phyloP scores from a whole-genome alignment of 2,329 filamentous ascomycete genomes.

The Emydomyces testavorans region DNA sequence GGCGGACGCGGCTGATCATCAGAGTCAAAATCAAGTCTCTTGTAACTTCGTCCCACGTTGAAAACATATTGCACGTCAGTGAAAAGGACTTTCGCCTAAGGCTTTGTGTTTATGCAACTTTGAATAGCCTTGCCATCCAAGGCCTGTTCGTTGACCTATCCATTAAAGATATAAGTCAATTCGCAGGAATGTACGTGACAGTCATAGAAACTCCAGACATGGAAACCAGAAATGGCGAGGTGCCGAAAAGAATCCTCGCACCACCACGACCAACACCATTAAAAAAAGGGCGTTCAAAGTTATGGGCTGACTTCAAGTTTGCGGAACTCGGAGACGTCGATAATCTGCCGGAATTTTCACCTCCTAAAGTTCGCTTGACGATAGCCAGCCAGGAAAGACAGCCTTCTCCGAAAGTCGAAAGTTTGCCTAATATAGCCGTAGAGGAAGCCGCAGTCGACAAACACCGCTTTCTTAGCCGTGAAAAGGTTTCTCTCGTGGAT shows the following conservation, averaged over 20 bases:
- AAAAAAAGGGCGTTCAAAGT: conserved; percentile 19
- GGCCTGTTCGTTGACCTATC: conserved; percentile 21
- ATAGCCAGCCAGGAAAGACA: background rate
- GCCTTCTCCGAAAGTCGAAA: background rate
- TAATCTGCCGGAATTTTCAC: conserved; percentile 16
- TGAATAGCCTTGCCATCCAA: conserved; percentile 17
- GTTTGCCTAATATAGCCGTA: background rate
- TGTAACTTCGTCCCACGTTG: conserved; percentile 14
- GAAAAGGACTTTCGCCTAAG: conserved; percentile 12
- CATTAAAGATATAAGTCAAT: conserved; percentile 8
- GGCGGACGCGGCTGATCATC: background rate
- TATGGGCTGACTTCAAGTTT: conserved; percentile 27
- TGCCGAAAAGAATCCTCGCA: conserved; percentile 17
- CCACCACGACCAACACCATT: conserved; percentile 18
- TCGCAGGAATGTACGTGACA: conserved; percentile 22
- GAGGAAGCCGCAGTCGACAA: background rate
- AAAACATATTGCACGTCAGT: conserved; percentile 18
- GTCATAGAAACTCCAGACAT: conserved; percentile 16
- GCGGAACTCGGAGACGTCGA: conserved; percentile 24
- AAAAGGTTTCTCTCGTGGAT: conserved; percentile 24
- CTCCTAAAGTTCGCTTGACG: background rate
- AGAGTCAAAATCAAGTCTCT: conserved; percentile 17
- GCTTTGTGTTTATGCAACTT: conserved; percentile 18
- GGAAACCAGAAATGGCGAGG: conserved; percentile 12
- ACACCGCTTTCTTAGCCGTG: conserved; percentile 21